phyloP scores from a whole-genome alignment of 352 stramenopile genomes.

The Phytophthora syringae region DNA sequence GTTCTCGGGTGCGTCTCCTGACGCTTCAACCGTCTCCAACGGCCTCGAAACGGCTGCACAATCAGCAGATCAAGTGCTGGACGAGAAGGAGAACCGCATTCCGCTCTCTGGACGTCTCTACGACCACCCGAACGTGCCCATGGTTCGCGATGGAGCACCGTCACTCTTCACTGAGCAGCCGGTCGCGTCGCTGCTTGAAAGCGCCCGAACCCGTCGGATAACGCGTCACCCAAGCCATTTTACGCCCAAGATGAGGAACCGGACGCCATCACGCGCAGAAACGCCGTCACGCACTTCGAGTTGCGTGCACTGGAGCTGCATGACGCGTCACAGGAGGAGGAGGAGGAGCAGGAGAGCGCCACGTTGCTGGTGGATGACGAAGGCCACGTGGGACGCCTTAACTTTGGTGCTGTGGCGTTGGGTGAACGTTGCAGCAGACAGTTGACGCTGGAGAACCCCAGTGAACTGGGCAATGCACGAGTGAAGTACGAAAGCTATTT shows the following conservation, averaged over 20 bases:
- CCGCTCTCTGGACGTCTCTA: slow-evolving; percentile 11
- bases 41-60: slow-evolving; percentile 16
- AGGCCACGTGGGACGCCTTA: slow-evolving; percentile 40
- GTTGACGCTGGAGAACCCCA: slow-evolving; percentile 67
- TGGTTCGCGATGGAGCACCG: slow-evolving; percentile 5
- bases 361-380: slow-evolving; percentile 63
- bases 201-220: slow-evolving; percentile 7
- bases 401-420: slow-evolving; percentile 61
- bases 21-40: slow-evolving; percentile 3
- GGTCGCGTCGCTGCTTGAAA: slow-evolving; percentile 29
- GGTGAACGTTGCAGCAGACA: slow-evolving; percentile 53
- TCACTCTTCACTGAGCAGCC: slow-evolving; percentile 1
- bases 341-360: slow-evolving; percentile 1
- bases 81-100: slow-evolving; percentile 40
- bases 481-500: slow-evolving; percentile 77
- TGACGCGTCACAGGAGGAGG: not conserved
- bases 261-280: not conserved
- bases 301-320: slow-evolving; percentile 15
- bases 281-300: slow-evolving; percentile 31
- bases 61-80: slow-evolving; percentile 7
- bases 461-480: slow-evolving; percentile 58
- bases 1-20: slow-evolving; percentile 12
- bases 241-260: slow-evolving; percentile 8
- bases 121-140: slow-evolving; percentile 29
- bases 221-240: slow-evolving; percentile 4